A percentile compares a stretch with the other conserved stretches of the same genome.
phyloP scores from a whole-genome alignment of 768 basidiomycete genomes.

The Boletus subparvulus region DNA sequence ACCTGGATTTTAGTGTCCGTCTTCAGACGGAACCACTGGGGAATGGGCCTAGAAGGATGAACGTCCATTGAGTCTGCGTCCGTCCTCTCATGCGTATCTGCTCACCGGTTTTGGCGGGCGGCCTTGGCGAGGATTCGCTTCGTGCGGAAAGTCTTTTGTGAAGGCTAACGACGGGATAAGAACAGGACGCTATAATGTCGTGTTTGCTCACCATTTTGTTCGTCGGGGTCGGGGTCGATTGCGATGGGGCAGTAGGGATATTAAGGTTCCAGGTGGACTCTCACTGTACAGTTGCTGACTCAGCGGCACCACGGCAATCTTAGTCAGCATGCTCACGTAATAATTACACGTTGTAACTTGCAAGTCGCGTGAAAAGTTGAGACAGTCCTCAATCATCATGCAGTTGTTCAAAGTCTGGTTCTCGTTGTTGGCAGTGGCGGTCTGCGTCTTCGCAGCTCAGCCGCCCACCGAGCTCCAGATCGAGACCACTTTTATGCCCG shows the following conservation, averaged over 20 bases:
- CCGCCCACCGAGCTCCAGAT: slow-evolving; percentile 58
- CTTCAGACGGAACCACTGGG: slow-evolving; percentile 99
- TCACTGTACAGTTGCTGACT: slow-evolving; percentile 45
- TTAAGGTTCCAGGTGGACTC: slow-evolving; percentile 34
- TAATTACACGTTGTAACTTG: background rate
- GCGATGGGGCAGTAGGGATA: slow-evolving; percentile 16
- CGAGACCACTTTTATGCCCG: slow-evolving; percentile 59
- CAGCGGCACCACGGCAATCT: slow-evolving; percentile 20
- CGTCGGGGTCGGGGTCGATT: slow-evolving; percentile 35
- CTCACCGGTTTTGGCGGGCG: slow-evolving; percentile 89
- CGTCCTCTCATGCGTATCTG: background rate
- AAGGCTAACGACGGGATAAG: slow-evolving; percentile 61
- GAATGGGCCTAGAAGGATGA: slow-evolving; percentile 70
- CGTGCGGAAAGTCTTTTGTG: slow-evolving; percentile 97
- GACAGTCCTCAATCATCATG: slow-evolving; percentile 38
- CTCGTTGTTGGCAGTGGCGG: slow-evolving; percentile 47
- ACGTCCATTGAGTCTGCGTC: background rate
- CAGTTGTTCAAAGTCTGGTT: slow-evolving; percentile 48
- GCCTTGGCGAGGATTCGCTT: slow-evolving; percentile 98
- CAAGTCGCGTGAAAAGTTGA: background rate
- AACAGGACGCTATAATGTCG: background rate
- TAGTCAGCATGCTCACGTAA: slow-evolving; percentile 9
- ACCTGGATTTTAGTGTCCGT: slow-evolving; percentile 94
- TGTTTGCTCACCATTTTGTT: slow-evolving; percentile 48
- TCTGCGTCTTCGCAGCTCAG: slow-evolving; percentile 46